Evolutionary conservation across 805 yeast genomes (phyloP).

Genomic region (Naumovozyma baii): DNA sequence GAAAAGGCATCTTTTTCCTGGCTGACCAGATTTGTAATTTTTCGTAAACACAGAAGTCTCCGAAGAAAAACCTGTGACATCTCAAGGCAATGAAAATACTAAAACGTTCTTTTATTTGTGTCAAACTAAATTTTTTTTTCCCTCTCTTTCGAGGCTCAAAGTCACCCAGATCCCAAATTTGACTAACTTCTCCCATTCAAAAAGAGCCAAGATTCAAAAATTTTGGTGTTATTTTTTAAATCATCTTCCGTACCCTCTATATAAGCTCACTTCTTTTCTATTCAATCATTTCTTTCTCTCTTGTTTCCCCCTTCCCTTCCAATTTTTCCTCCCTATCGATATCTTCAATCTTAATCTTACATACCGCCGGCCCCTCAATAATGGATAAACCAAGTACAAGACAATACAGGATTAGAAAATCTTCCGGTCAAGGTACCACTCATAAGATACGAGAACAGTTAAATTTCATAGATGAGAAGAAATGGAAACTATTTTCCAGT

Average conservation of each 20-base stretch:
- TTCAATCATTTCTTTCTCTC: too few relatives aligned
- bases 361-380: background rate
- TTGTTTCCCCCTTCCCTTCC: background rate
- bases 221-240: too few relatives aligned
- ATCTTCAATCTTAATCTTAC: too few relatives aligned
- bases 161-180: background rate
- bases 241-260: too few relatives aligned
- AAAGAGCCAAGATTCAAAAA: too few relatives aligned
- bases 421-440: slow-evolving; percentile 29
- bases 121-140: background rate
- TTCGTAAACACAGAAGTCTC: too few relatives aligned
- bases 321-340: background rate
- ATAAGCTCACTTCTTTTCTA: too few relatives aligned
- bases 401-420: background rate
- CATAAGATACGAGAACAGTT: slow-evolving; percentile 39
- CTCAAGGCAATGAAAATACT: background rate
- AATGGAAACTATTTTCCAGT: slow-evolving; percentile 84
- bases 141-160: background rate
- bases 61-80: too few relatives aligned
- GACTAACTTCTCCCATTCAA: too few relatives aligned
- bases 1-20: background rate
- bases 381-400: background rate
- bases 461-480: slow-evolving; percentile 66
- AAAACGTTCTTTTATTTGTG: background rate
- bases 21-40: too few relatives aligned